A percentile compares a stretch with the other conserved stretches of the same genome.
These are phyloP conservation scores for Rhipidocladum racemiflorum DNA, from an alignment of 176 grass and related monocot genomes.

Conservation along the genomic window DNA sequence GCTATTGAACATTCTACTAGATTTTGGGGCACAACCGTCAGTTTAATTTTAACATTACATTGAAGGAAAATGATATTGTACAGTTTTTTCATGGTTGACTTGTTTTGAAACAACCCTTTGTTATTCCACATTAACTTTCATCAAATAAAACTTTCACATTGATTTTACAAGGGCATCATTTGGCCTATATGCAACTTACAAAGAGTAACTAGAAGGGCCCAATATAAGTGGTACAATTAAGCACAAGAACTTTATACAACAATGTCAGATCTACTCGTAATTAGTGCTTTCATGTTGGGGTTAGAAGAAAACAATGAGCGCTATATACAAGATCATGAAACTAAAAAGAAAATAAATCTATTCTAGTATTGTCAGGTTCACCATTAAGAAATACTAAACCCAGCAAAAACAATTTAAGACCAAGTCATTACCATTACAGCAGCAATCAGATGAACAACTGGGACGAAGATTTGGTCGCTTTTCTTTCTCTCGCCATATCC, in stretches of 20 bases:
- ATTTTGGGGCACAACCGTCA: not conserved
- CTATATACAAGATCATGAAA: constrained; percentile 11
- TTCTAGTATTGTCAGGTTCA: constrained; percentile 6
- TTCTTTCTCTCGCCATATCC: constrained; percentile 77
- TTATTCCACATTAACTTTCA: not conserved
- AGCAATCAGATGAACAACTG: constrained; percentile 69
- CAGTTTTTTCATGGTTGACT: not conserved
- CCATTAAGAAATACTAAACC: not conserved
- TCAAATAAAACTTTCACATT: not conserved
- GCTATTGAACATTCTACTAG: not conserved
- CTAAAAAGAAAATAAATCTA: constrained; percentile 8
- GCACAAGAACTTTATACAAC: not conserved
- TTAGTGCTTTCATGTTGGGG: not conserved
- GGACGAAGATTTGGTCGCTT: constrained; percentile 64
- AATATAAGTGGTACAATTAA: not conserved
- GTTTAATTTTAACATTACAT: not conserved
- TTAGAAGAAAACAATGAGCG: constrained; percentile 16
- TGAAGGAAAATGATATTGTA: not conserved
- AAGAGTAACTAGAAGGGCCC: not conserved
- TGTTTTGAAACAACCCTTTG: not conserved
- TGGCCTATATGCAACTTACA: not conserved
- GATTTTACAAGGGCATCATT: not conserved
- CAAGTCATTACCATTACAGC: constrained; percentile 60
- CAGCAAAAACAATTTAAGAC: not conserved
- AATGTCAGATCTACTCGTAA: not conserved